Base-by-base conservation (phyloP, 805 yeast species). In the Saccharomycopsis oosterbeekiorum region DNA sequence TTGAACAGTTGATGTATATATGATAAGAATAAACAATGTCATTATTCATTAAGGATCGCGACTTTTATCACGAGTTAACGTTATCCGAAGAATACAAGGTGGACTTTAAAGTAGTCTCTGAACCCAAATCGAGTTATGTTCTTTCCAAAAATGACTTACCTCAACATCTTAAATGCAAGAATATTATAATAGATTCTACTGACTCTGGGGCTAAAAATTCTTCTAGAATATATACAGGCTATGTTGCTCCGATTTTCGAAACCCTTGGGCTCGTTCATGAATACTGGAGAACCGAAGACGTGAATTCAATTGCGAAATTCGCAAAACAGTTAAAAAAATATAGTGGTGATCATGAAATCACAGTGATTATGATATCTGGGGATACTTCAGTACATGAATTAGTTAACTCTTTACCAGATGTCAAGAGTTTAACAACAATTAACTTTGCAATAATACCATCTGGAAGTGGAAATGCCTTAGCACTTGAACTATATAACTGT, bases 381-480 rank as follows among this genome's bases (percentile, higher is more conserved):
- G 96, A 88, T 68, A 88, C 94, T 1, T 81, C 91, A 1, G 71
- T 87, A 4, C 80, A 78, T 60, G 96, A 88, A 70, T 83, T 88
- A 61, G 66, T 88, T 58, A 87, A 88, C 67, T 73, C 70, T 12
- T 15, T 53, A 14, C 9, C 66, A 55, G 62, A 8, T 19, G n/a
- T 19, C 17, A 14, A 21, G 11, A 19, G 12, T 19, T 14, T 19
- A 34, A 9, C 37, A 17, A 29, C 37, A 9, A 37, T 59, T 8
- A 56, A 60, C n/a, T 17, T 61, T 19, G 59, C 62, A 8, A 40
- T 65, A 43, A 70, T 88, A 21, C 91, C 93, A 0, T 74, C 81
- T 47, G 96, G 96, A 1, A 84, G 92, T 0, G 94, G 94, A 0
- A 88, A 88, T 69, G 89, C 92, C 8, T 74, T 88, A 56, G 79